phyloP scores from a whole-genome alignment of 2,329 filamentous ascomycete genomes.

The Cryphonectria radicalis region DNA sequence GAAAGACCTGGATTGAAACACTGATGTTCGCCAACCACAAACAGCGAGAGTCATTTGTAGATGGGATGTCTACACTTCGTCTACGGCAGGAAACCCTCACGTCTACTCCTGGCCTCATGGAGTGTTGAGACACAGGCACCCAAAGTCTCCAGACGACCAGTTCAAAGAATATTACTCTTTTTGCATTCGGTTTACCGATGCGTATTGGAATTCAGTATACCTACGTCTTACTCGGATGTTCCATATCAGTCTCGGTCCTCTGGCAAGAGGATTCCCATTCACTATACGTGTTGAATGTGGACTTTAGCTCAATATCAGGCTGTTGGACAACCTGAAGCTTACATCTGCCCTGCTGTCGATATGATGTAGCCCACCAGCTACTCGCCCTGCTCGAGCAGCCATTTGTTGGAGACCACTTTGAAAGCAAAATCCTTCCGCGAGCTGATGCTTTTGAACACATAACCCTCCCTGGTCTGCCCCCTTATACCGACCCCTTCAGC shows the following conservation, averaged over 20 bases:
- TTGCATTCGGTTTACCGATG: no score
- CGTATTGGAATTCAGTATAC: no score
- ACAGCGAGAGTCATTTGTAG: no score
- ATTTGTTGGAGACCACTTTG: slow-evolving; percentile 40
- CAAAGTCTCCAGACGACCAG: neutral
- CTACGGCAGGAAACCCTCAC: neutral
- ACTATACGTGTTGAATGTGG: neutral
- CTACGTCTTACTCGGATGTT: no score
- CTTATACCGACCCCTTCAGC: slow-evolving; percentile 35
- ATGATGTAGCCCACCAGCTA: slow-evolving; percentile 27
- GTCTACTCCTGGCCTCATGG: neutral
- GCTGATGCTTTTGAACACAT: slow-evolving; percentile 37
- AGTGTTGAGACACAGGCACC: neutral
- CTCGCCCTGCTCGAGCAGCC: slow-evolving; percentile 35
- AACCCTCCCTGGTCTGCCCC: slow-evolving; percentile 36
- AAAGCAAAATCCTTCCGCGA: slow-evolving; percentile 29
- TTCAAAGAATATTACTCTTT: no score
- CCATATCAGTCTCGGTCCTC: no score
- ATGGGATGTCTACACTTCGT: neutral
- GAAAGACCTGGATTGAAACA: no score
- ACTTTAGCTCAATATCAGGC: no score
- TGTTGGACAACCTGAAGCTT: no score
- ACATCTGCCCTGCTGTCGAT: no score
- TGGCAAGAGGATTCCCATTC: neutral
- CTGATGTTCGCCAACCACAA: no score